phyloP scores from a whole-genome alignment of 2,329 filamentous ascomycete species.

The Pleomassaria siparia region DNA sequence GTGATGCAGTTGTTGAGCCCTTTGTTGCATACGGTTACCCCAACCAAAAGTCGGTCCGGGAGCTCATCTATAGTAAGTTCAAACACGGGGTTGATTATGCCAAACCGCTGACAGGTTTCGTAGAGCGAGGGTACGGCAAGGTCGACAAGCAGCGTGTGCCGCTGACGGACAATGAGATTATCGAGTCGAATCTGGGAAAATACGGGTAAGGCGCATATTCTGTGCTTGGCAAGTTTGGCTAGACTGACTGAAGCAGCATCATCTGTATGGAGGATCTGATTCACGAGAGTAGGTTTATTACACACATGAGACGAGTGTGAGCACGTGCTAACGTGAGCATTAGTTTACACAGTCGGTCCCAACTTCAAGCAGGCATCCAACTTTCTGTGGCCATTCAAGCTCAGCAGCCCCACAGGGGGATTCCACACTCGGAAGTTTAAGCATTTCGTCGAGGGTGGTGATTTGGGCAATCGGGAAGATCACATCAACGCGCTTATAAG shows the following conservation, averaged over 20 bases:
- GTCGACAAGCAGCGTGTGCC: constrained; percentile 96
- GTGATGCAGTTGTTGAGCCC: constrained; percentile 74
- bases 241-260: constrained; percentile 53
- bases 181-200: constrained; percentile 95
- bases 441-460: constrained; percentile 98
- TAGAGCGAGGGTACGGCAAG: constrained; percentile 89
- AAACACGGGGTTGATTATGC: constrained; percentile 64
- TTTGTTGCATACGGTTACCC: constrained; percentile 99
- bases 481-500: constrained; percentile 95
- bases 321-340: constrained; percentile 7
- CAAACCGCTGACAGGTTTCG: constrained; percentile 8
- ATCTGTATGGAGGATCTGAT: constrained; percentile 99
- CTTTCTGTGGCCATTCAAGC: constrained; percentile 99
- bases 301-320: background rate
- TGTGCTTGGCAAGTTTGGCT: background rate
- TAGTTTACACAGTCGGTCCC: constrained; percentile 58
- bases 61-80: constrained; percentile 99
- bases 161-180: constrained; percentile 95
- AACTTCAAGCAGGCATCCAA: constrained; percentile 98
- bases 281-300: constrained; percentile 71
- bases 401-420: constrained; percentile 95
- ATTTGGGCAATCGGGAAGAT: constrained; percentile 97
- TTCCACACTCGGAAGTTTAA: constrained; percentile 98
- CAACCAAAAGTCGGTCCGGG: constrained; percentile 98
- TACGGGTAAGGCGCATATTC: constrained; percentile 59